Conservation (phyloP, 1,284 basidiomycete genomes). For the Mycosarcoma mackinlayi region DNA sequence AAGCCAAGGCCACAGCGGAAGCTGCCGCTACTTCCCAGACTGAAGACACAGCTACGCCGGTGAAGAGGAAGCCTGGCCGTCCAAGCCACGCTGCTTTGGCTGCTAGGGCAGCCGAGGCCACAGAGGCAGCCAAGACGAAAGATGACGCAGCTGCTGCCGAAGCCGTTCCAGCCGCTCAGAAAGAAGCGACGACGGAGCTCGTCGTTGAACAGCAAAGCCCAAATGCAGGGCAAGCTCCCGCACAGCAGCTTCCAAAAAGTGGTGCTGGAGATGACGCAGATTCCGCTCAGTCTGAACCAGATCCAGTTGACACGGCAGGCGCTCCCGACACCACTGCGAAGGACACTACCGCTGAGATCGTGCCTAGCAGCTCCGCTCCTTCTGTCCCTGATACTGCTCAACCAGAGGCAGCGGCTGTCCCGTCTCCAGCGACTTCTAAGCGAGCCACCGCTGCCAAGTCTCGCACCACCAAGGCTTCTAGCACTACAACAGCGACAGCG, state of each 20-base stretch:
- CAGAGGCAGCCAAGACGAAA: conserved; percentile 1
- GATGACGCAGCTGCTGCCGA: conserved; percentile 5
- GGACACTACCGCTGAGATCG: background rate
- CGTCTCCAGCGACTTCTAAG: conserved; percentile 1
- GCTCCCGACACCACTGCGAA: conserved; percentile 1
- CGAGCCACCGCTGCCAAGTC: conserved; percentile 5
- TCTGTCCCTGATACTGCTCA: background rate
- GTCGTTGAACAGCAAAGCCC: background rate
- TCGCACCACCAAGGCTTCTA: conserved; percentile 9
- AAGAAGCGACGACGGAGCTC: background rate
- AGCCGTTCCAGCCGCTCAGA: background rate
- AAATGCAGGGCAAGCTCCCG: background rate
- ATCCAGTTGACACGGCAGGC: background rate
- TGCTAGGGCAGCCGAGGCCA: conserved; percentile 3
- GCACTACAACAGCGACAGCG: background rate
- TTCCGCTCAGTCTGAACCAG: background rate
- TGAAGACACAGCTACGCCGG: background rate
- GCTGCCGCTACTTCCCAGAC: background rate
- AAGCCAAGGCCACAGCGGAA: background rate
- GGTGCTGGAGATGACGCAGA: background rate
- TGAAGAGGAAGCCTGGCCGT: conserved; percentile 11
- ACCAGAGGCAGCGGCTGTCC: background rate
- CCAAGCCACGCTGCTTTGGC: conserved; percentile 8
- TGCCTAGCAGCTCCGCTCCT: conserved; percentile 5
- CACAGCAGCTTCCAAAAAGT: background rate